These are phyloP conservation scores for Thelonectria olida DNA, from an alignment of 2,329 filamentous ascomycete genomes.

Conservation along the genomic window DNA sequence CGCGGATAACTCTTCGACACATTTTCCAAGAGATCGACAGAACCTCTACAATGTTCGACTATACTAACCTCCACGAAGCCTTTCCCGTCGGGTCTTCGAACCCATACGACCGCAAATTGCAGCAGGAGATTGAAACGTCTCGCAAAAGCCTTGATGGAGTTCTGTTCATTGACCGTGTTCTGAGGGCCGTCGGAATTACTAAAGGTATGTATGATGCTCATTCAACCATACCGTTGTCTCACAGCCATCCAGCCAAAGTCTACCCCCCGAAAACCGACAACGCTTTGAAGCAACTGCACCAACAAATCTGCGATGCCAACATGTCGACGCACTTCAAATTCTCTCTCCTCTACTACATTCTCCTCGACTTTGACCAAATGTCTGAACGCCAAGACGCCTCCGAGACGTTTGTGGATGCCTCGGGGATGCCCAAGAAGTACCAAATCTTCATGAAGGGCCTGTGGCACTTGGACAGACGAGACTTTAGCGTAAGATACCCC, in stretches of 20 bases:
- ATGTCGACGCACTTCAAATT: constrained; percentile 81
- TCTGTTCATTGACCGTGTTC: constrained; percentile 82
- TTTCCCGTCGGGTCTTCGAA: constrained; percentile 70
- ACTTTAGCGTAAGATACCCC: constrained; percentile 65
- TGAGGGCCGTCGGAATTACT: constrained; percentile 74
- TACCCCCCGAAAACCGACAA: constrained; percentile 80
- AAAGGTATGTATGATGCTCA: constrained; percentile 62
- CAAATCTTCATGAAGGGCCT: constrained; percentile 83
- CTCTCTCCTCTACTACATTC: constrained; percentile 83
- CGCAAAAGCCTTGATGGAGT: constrained; percentile 74
- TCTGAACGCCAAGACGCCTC: constrained; percentile 61
- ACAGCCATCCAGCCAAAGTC: constrained; percentile 58
- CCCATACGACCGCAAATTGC: constrained; percentile 68
- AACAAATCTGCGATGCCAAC: constrained; percentile 70
- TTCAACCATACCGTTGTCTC: not conserved
- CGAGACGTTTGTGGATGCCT: constrained; percentile 66
- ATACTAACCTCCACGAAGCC: constrained; percentile 72
- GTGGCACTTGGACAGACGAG: constrained; percentile 79
- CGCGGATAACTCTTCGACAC: not conserved
- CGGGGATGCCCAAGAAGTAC: constrained; percentile 78
- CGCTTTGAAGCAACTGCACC: constrained; percentile 74
- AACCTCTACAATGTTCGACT: constrained; percentile 70
- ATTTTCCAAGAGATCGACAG: constrained; percentile 22
- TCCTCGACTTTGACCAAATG: constrained; percentile 75
- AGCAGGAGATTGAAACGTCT: constrained; percentile 71